These are phyloP conservation scores for Monosporascus cannonballus DNA, from an alignment of 2,329 filamentous ascomycete species.

Conservation along the genomic window DNA sequence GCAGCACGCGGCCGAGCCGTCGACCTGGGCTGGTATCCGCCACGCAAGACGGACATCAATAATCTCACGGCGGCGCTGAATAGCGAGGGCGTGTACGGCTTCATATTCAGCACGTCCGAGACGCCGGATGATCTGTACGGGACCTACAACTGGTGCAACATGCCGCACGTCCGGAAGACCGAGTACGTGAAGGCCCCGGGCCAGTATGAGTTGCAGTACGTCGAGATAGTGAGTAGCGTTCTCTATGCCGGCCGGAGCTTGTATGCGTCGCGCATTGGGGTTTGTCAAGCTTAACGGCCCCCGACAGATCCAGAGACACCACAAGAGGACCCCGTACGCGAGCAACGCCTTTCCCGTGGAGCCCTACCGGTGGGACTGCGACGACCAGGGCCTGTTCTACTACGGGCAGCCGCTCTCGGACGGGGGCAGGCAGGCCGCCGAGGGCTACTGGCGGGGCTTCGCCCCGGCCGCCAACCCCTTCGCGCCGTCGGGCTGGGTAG, in stretches of 20 bases:
- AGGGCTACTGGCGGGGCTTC: constrained; percentile 61
- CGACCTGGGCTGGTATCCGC: constrained; percentile 53
- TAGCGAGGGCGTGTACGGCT: constrained; percentile 61
- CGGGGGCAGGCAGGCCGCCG: constrained; percentile 25
- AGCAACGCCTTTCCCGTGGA: constrained; percentile 72
- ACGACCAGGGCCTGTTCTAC: constrained; percentile 63
- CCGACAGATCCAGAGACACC: constrained; percentile 67
- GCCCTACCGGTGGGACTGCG: constrained; percentile 66
- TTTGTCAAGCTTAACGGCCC: constrained; percentile 1
- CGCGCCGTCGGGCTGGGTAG: constrained; percentile 58
- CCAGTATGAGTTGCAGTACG: constrained; percentile 64
- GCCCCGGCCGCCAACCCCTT: constrained; percentile 62
- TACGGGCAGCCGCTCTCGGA: constrained; percentile 52
- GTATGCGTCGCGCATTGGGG: not conserved
- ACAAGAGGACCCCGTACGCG: constrained; percentile 78
- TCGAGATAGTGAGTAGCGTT: constrained; percentile 57
- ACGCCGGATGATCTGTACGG: constrained; percentile 52
- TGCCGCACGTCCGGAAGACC: constrained; percentile 68
- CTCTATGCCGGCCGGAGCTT: not conserved
- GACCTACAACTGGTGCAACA: constrained; percentile 78
- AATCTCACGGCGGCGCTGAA: constrained; percentile 52
- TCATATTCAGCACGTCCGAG: constrained; percentile 63
- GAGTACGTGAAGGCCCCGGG: constrained; percentile 54
- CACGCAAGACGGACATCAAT: constrained; percentile 51
- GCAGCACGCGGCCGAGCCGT: constrained; percentile 5